Evolutionary conservation across 2,329 filamentous ascomycete genomes (phyloP).

Genomic region (Hymenoscyphus infarciens): DNA sequence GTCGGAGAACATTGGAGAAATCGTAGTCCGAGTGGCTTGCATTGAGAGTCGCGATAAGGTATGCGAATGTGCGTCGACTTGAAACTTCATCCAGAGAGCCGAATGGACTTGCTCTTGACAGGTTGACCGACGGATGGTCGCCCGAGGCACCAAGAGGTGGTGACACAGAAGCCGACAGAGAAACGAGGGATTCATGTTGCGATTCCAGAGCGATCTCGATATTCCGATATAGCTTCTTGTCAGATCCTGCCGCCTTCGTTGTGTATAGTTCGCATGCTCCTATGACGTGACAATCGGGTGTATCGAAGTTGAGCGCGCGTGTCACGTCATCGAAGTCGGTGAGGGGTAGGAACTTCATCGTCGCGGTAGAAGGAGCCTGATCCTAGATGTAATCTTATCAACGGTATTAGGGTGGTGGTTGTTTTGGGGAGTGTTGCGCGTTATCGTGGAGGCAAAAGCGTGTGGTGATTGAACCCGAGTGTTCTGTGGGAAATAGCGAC

Average conservation of each 20-base stretch:
- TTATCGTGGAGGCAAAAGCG: conserved; percentile 30
- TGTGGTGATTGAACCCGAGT: conserved; percentile 34
- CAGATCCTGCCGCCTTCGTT: conserved; percentile 88
- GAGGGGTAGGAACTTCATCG: conserved; percentile 78
- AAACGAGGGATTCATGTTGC: conserved; percentile 83
- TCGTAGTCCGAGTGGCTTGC: conserved; percentile 96
- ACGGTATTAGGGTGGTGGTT: conserved; percentile 21
- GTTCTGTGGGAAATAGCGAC: conserved; percentile 32
- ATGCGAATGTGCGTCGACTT: conserved; percentile 88
- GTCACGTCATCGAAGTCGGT: conserved; percentile 89
- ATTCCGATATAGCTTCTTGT: conserved; percentile 96
- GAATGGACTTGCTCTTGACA: conserved; percentile 86
- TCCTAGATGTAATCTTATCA: conserved; percentile 28
- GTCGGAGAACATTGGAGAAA: conserved; percentile 87
- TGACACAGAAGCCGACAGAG: conserved; percentile 82
- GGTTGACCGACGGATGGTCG: conserved; percentile 57
- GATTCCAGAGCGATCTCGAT: conserved; percentile 90
- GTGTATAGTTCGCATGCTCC: conserved; percentile 97
- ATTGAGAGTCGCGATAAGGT: conserved; percentile 93
- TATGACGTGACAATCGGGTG: conserved; percentile 84
- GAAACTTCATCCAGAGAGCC: conserved; percentile 84
- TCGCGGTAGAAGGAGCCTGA: conserved; percentile 24
- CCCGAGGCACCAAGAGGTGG: conserved; percentile 74
- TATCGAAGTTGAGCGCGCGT: conserved; percentile 92
- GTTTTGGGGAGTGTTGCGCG: conserved; percentile 22